Evolutionary conservation across 768 basidiomycete species (phyloP).

Genomic region (Vararia minispora): DNA sequence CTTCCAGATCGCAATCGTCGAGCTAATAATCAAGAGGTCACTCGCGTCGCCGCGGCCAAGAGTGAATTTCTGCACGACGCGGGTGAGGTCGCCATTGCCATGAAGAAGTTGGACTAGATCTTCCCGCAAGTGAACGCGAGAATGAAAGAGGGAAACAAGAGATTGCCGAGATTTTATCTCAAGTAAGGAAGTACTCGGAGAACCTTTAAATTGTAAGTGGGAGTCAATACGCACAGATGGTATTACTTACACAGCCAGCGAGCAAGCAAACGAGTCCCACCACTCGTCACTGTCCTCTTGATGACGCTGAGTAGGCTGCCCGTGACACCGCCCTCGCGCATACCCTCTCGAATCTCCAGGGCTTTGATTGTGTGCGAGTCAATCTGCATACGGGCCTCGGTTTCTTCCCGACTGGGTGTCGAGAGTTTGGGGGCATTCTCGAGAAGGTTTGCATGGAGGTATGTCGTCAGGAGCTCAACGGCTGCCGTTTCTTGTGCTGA

Average conservation of each 20-base stretch:
- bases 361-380: slow-evolving; percentile 83
- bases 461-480: slow-evolving; percentile 50
- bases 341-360: slow-evolving; percentile 73
- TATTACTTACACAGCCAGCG: slow-evolving; percentile 63
- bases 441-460: slow-evolving; percentile 55
- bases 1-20: slow-evolving; percentile 51
- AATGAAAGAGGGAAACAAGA: slow-evolving; percentile 62
- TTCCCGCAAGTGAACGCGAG: slow-evolving; percentile 47
- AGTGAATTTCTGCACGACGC: slow-evolving; percentile 69
- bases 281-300: slow-evolving; percentile 66
- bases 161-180: slow-evolving; percentile 70
- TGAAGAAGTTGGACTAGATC: slow-evolving; percentile 49
- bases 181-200: slow-evolving; percentile 64
- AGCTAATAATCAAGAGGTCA: slow-evolving; percentile 56
- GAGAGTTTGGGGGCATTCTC: slow-evolving; percentile 66
- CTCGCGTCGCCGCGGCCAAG: slow-evolving; percentile 53
- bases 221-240: background rate
- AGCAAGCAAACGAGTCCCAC: slow-evolving; percentile 64
- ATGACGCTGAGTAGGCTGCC: slow-evolving; percentile 69
- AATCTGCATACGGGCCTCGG: slow-evolving; percentile 66
- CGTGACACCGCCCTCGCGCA: slow-evolving; percentile 57
- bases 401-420: slow-evolving; percentile 44
- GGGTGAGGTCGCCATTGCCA: slow-evolving; percentile 56
- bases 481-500: slow-evolving; percentile 40
- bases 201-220: slow-evolving; percentile 35